These are phyloP conservation scores for Cichorium intybus DNA, from an alignment of 140 eudicot genomes.

Conservation along the genomic window DNA sequence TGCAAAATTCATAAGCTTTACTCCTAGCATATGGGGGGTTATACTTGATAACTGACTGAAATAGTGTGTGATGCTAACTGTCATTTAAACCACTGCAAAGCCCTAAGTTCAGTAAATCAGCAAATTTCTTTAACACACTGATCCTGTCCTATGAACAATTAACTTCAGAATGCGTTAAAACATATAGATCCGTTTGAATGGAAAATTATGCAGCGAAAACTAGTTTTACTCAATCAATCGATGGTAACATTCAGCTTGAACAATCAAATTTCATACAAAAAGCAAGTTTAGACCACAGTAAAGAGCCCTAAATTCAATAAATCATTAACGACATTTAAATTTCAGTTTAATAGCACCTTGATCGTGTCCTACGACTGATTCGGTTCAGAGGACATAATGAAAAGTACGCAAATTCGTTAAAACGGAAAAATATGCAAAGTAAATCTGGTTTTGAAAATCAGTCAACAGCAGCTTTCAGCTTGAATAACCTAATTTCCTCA, in stretches of 20 bases:
- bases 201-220: background rate
- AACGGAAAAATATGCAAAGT: no score
- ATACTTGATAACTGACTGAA: background rate
- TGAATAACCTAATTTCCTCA: no score
- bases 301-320: conserved; percentile 8
- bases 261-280: conserved; percentile 4
- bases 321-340: background rate
- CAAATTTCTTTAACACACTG: background rate
- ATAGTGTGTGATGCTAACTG: no score
- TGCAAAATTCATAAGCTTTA: background rate
- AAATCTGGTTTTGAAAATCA: no score
- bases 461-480: no score
- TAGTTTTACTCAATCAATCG: background rate
- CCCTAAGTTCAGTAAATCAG: conserved; percentile 10
- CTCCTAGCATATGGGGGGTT: background rate
- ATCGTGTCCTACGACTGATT: no score
- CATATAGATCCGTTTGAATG: background rate
- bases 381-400: no score
- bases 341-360: no score
- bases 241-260: background rate
- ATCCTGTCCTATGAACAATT: background rate
- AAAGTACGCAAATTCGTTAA: no score
- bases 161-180: background rate
- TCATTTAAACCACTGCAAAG: background rate
- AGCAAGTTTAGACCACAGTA: background rate